These are phyloP conservation scores for Periconia sp. DNA, from an alignment of 2,329 filamentous ascomycete species.

Conservation along the genomic window DNA sequence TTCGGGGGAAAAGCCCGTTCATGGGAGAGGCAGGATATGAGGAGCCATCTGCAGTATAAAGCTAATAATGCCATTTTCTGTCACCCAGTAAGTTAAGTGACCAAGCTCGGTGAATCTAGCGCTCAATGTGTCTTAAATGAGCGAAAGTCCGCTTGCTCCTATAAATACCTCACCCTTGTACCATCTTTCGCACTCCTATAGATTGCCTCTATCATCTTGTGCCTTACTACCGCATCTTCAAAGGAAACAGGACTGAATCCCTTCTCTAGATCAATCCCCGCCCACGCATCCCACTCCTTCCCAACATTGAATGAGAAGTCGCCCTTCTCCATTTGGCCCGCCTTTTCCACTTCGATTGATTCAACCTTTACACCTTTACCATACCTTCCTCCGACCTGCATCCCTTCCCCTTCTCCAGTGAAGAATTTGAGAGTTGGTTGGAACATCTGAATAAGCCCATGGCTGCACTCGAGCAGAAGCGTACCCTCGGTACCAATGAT, in stretches of 20 bases:
- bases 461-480: slow-evolving; percentile 31
- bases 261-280: slow-evolving; percentile 37
- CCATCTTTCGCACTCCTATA: slow-evolving; percentile 40
- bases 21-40: slow-evolving; percentile 41
- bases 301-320: slow-evolving; percentile 60
- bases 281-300: slow-evolving; percentile 63
- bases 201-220: slow-evolving; percentile 46
- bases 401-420: slow-evolving; percentile 47
- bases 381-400: no score
- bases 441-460: slow-evolving; percentile 50
- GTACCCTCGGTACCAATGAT: slow-evolving; percentile 46
- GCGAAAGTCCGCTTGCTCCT: no score
- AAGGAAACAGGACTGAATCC: slow-evolving; percentile 36
- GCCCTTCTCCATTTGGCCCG: slow-evolving; percentile 51
- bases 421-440: slow-evolving; percentile 43
- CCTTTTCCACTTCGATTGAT: slow-evolving; percentile 57
- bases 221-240: slow-evolving; percentile 41
- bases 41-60: no score
- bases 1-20: slow-evolving; percentile 48
- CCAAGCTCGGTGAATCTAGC: no score
- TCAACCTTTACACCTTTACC: slow-evolving; percentile 41
- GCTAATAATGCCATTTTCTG: no score
- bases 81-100: no score
- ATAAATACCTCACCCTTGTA: slow-evolving; percentile 36
- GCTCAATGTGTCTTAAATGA: no score